These are phyloP conservation scores for Verticillium longisporum DNA, from an alignment of 2,329 filamentous ascomycete species.

Conservation along the genomic window DNA sequence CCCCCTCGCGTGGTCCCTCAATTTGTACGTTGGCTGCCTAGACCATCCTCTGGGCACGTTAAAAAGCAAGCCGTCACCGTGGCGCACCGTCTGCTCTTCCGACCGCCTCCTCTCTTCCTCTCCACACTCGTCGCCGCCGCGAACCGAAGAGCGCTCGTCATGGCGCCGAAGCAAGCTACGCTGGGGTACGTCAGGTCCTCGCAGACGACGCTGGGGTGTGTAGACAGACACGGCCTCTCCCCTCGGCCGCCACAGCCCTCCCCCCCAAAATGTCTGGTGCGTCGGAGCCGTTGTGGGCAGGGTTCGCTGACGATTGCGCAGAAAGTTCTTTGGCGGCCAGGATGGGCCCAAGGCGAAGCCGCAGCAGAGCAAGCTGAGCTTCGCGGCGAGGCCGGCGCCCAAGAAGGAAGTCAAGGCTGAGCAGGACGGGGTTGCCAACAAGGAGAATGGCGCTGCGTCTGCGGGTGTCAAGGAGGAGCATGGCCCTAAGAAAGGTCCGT, in stretches of 20 bases:
- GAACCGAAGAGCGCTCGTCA: slow-evolving; percentile 12
- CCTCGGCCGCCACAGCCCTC: background rate
- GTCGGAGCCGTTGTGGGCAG: background rate
- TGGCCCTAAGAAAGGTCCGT: slow-evolving; percentile 30
- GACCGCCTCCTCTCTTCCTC: background rate
- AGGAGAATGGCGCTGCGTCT: slow-evolving; percentile 21
- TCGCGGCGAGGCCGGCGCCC: slow-evolving; percentile 50
- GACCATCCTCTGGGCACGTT: background rate
- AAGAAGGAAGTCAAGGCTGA: slow-evolving; percentile 18
- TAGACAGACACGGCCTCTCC: slow-evolving; percentile 7
- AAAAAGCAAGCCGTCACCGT: slow-evolving; percentile 1
- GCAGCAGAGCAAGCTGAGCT: slow-evolving; percentile 74
- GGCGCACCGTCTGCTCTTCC: background rate
- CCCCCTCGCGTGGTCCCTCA: background rate
- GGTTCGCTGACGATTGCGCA: slow-evolving; percentile 25
- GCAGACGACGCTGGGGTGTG: slow-evolving; percentile 70
- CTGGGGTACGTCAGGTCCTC: slow-evolving; percentile 77
- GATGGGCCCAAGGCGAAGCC: slow-evolving; percentile 47
- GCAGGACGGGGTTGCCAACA: slow-evolving; percentile 22
- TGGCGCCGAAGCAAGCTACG: slow-evolving; percentile 67
- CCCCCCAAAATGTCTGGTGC: background rate
- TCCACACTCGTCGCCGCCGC: background rate
- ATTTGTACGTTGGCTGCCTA: background rate
- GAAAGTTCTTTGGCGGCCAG: slow-evolving; percentile 78
- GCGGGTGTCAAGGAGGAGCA: slow-evolving; percentile 28